A percentile compares a stretch with the other conserved stretches of the same genome.
Evolutionary conservation across 306 rosid genomes (phyloP).

Genomic region (Delonix regia): DNA sequence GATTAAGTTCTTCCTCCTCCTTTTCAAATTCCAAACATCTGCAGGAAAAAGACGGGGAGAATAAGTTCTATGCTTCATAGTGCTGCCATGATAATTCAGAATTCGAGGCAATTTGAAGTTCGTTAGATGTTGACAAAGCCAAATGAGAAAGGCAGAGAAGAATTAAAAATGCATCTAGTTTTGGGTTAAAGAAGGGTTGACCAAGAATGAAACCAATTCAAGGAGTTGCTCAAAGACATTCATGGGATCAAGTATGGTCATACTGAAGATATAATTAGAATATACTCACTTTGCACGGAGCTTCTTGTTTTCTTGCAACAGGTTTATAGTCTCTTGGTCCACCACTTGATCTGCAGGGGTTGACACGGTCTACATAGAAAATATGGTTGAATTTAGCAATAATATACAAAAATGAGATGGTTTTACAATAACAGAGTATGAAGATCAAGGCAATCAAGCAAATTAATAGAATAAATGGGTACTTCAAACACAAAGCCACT

Average conservation of each 20-base stretch:
- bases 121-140: conserved; percentile 15
- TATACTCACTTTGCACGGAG: conserved; percentile 68
- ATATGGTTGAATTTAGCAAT: conserved; percentile 17
- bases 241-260: neutral
- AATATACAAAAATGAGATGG: neutral
- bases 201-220: conserved; percentile 11
- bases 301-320: conserved; percentile 65
- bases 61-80: conserved; percentile 24
- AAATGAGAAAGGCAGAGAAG: conserved; percentile 2
- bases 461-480: conserved; percentile 7
- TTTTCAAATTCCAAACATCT: conserved; percentile 66
- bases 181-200: conserved; percentile 21
- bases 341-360: conserved; percentile 36
- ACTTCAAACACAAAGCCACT: conserved; percentile 17
- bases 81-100: conserved; percentile 18
- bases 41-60: conserved; percentile 29
- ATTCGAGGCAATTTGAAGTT: conserved; percentile 11
- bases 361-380: conserved; percentile 42
- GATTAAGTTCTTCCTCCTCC: conserved; percentile 56
- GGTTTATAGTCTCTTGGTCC: conserved; percentile 48
- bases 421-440: conserved; percentile 2
- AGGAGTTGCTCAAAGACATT: conserved; percentile 23
- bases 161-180: neutral
- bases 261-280: conserved; percentile 9
- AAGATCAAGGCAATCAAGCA: conserved; percentile 30